Evolutionary conservation across 192 early-diverging fungal species (phyloP).

Genomic region (Kappamyces sp.): DNA sequence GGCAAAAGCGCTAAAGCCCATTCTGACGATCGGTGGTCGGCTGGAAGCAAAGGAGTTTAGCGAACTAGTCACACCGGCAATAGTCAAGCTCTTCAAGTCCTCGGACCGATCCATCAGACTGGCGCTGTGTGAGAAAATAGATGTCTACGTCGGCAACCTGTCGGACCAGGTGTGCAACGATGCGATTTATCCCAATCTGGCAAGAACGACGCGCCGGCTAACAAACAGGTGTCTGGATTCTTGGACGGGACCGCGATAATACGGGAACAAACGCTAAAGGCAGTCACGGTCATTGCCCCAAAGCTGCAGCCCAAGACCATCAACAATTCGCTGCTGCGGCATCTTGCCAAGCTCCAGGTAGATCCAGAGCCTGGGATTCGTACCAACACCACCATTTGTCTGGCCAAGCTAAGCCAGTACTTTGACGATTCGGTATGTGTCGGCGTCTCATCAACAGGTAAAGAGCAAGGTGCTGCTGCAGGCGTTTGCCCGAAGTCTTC

Average conservation of each 20-base stretch:
- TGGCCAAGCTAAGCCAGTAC: conserved; percentile 83
- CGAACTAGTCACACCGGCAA: conserved; percentile 56
- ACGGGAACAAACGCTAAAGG: conserved; percentile 68
- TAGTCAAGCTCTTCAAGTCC: conserved; percentile 81
- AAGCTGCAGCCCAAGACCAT: conserved; percentile 55
- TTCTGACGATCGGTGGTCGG: conserved; percentile 75
- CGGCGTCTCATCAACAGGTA: conserved; percentile 38
- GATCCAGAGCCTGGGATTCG: conserved; percentile 94
- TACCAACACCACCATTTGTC: conserved; percentile 91
- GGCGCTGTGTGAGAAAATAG: conserved; percentile 76
- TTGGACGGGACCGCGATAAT: conserved; percentile 79
- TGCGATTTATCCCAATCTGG: conserved; percentile 82
- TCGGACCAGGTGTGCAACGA: conserved; percentile 63
- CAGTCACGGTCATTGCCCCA: conserved; percentile 50
- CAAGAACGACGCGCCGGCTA: conserved; percentile 22
- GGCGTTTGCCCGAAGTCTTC: conserved; percentile 72
- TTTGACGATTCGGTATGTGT: conserved; percentile 63
- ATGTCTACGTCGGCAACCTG: conserved; percentile 63
- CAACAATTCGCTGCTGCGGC: conserved; percentile 79
- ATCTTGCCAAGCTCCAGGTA: conserved; percentile 80
- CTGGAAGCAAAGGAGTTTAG: conserved; percentile 66
- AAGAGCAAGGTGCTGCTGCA: conserved; percentile 74
- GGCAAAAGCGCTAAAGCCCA: conserved; percentile 50
- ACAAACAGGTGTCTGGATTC: conserved; percentile 70
- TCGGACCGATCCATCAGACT: conserved; percentile 83